A percentile compares a stretch with the other conserved stretches of the same genome.
Conservation (phyloP, 164 flowering plant genomes). For the Umbellularia californica region DNA sequence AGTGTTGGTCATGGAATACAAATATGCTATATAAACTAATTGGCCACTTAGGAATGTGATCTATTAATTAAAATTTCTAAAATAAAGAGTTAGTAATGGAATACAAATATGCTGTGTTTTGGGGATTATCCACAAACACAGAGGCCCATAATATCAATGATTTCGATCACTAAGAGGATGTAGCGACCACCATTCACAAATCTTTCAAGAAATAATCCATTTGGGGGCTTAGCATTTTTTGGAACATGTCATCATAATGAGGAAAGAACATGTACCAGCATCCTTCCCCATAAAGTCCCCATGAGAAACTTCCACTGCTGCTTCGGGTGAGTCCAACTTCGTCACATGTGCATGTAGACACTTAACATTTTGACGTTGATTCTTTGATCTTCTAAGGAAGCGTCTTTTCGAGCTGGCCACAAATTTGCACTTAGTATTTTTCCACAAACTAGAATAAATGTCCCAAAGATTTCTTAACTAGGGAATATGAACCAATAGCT, state of each 20-base stretch:
- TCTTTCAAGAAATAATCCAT: conserved; percentile 6
- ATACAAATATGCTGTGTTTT: no score
- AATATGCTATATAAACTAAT: no score
- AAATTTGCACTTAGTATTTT: background rate
- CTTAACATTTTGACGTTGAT: conserved; percentile 30
- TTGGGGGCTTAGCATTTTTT: conserved; percentile 14
- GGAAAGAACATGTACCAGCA: conserved; percentile 35
- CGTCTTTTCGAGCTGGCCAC: conserved; percentile 54
- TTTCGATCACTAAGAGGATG: no score
- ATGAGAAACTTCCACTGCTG: conserved; percentile 29
- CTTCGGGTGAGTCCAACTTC: conserved; percentile 33
- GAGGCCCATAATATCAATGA: no score
- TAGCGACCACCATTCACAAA: conserved; percentile 15
- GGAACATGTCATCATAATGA: conserved; percentile 7
- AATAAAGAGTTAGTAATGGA: background rate
- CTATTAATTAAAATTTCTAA: background rate
- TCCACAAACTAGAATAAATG: background rate
- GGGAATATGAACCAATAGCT: background rate
- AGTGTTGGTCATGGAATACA: background rate
- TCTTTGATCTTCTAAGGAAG: conserved; percentile 38
- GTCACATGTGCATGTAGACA: conserved; percentile 35
- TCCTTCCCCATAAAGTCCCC: conserved; percentile 31
- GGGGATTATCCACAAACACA: background rate
- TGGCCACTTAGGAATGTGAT: background rate
- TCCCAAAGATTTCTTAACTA: background rate